Evolutionary conservation across 257 asterid species (phyloP).

Genomic region (Cordia subcordata): DNA sequence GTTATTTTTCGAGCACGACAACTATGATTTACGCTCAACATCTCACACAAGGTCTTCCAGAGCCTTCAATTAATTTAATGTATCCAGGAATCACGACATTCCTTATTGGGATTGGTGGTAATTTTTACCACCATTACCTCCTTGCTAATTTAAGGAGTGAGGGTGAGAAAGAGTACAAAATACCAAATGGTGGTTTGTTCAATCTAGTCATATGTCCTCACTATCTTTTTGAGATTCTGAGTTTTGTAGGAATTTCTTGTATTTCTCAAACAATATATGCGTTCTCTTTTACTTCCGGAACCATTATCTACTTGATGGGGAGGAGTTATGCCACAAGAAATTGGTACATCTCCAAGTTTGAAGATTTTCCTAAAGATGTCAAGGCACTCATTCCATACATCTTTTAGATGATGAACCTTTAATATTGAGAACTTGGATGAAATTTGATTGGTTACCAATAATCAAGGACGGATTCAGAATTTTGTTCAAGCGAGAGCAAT

Average conservation of each 20-base stretch:
- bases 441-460: too few relatives aligned
- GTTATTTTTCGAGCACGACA: slow-evolving; percentile 42
- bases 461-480: too few relatives aligned
- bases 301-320: slow-evolving; percentile 38
- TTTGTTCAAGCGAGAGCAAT: too few relatives aligned
- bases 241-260: slow-evolving; percentile 52
- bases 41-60: slow-evolving; percentile 21
- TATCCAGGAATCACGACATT: slow-evolving; percentile 33
- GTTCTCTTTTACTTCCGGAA: slow-evolving; percentile 30
- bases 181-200: slow-evolving; percentile 59
- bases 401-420: slow-evolving; percentile 20
- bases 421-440: too few relatives aligned
- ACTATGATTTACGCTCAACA: slow-evolving; percentile 44
- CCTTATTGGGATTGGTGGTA: slow-evolving; percentile 47
- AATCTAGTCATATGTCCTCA: slow-evolving; percentile 54
- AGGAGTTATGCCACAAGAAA: slow-evolving; percentile 60
- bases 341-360: slow-evolving; percentile 66
- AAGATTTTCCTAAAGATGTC: slow-evolving; percentile 47
- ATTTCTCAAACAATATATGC: slow-evolving; percentile 49
- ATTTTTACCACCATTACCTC: slow-evolving; percentile 61
- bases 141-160: slow-evolving; percentile 44
- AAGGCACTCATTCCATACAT: slow-evolving; percentile 61
- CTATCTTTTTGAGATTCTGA: slow-evolving; percentile 49
- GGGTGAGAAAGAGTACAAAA: slow-evolving; percentile 47
- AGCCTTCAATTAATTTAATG: slow-evolving; percentile 44